These are phyloP conservation scores for Solanum piurae DNA, from an alignment of 257 asterid genomes.

Conservation along the genomic window DNA sequence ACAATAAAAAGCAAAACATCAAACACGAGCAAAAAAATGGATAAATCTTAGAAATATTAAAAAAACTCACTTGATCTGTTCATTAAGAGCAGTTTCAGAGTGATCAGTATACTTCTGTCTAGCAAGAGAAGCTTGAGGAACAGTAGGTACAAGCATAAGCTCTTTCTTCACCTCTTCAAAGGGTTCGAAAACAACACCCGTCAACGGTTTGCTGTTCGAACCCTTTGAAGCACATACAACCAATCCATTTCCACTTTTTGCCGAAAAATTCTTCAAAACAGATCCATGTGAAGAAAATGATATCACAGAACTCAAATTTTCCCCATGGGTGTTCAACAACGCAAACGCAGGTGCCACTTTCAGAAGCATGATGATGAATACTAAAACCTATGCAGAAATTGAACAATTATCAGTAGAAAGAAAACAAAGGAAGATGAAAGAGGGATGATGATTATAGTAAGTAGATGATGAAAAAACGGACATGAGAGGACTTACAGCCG, in stretches of 20 bases:
- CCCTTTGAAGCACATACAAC: background rate
- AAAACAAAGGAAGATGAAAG: background rate
- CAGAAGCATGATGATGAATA: background rate
- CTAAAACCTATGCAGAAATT: background rate
- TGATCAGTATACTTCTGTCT: constrained; percentile 34
- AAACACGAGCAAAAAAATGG: background rate
- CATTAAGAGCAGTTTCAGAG: constrained; percentile 38
- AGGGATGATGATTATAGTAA: background rate
- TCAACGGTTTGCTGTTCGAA: background rate
- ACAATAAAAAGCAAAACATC: background rate
- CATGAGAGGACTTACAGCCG: background rate
- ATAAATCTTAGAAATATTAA: background rate
- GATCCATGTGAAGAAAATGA: background rate
- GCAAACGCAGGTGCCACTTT: background rate
- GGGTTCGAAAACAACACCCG: constrained; percentile 4
- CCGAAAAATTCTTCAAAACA: background rate
- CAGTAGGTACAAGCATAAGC: constrained; percentile 29
- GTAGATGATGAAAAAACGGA: background rate
- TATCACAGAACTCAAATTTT: background rate
- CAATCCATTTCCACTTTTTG: background rate
- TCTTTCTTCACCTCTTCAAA: constrained; percentile 33
- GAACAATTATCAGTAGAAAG: background rate
- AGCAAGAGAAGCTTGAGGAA: constrained; percentile 38
- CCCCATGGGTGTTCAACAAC: background rate
- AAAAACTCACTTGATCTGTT: constrained; percentile 38